These are phyloP conservation scores for Aspergillus ellipticus DNA, from an alignment of 495 filamentous ascomycete genomes.

Conservation along the genomic window DNA sequence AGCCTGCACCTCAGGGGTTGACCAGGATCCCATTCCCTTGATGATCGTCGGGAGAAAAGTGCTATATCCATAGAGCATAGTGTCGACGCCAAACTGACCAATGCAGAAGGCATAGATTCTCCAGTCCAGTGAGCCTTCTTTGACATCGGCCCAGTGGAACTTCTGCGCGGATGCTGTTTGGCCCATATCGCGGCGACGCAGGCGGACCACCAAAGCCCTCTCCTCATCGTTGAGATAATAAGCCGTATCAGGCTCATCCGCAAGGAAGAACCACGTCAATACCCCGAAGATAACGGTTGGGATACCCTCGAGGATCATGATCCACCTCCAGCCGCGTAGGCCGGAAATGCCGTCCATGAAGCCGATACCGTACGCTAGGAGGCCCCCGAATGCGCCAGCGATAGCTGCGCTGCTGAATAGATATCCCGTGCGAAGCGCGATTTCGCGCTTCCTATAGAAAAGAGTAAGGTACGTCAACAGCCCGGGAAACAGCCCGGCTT, in stretches of 20 bases:
- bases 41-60: conserved; percentile 81
- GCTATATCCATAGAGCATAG: conserved; percentile 72
- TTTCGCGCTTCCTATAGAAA: conserved; percentile 71
- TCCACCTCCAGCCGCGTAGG: conserved; percentile 53
- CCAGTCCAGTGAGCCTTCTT: conserved; percentile 54
- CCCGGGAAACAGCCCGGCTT: conserved; percentile 53
- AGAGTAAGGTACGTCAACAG: conserved; percentile 67
- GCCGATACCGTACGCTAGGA: conserved; percentile 71
- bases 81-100: conserved; percentile 64
- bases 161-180: conserved; percentile 57
- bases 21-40: conserved; percentile 59
- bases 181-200: conserved; percentile 50
- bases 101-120: conserved; percentile 65
- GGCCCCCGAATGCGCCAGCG: conserved; percentile 71
- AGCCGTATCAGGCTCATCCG: conserved; percentile 61
- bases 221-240: conserved; percentile 61
- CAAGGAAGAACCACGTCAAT: conserved; percentile 57
- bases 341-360: conserved; percentile 64
- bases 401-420: conserved; percentile 74
- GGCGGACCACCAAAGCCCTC: conserved; percentile 43
- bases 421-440: conserved; percentile 70
- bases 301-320: conserved; percentile 68
- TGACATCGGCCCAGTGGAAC: conserved; percentile 55
- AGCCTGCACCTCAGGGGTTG: conserved; percentile 60
- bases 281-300: conserved; percentile 63